Evolutionary conservation across 495 filamentous ascomycete species (phyloP), one percentile per base, ranked within the genome.

Genomic region (Mycothermus thermophilus): DNA sequence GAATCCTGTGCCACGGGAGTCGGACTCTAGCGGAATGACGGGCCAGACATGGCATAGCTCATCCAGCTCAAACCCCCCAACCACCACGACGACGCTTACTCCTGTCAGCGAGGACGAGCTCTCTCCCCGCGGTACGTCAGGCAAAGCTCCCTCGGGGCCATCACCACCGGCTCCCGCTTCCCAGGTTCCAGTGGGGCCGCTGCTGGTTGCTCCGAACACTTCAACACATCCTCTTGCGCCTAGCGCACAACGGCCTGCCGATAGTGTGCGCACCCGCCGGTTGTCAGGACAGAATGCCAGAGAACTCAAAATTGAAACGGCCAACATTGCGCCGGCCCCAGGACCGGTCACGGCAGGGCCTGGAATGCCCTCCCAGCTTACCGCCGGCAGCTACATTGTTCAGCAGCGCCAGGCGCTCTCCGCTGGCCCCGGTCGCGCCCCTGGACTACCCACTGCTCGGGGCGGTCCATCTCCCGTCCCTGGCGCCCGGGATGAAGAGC

Each of bases 291-390:
- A 82, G 43, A 74, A 77, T 38, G 59, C 69, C 13, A 83, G 78
- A 47, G 82, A 84, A 50, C 64, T 97, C 41, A 95, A 83, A 59
- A 95, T 97, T 24, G 84, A 96, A 54, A 93, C 86, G 2, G 66
- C 67, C 2, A 59, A 67, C 21, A 59, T 65, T 11, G 20, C 41
- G 4, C 37, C 44, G 11, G 39, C 55, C 10, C 43, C 49, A 8
- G 54, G 52, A 11, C 59, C 54, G 13, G 55, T 56, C 17, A 54
- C 55, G 13, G 57, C 57, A 8, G 62, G 62, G 11, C 51, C 57
- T 21, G 49, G 57, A 6, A 47, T 64, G 6, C 62, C 58, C 13
- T 48, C 61, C 18, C 67, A 71, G 24, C 50, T 63, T 11, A 51
- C 44, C 21, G 52, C 60, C 0, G 46, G 48, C 24, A 53, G 48